Conservation (phyloP, 805 yeast species). For the Ogataea methanolica region DNA sequence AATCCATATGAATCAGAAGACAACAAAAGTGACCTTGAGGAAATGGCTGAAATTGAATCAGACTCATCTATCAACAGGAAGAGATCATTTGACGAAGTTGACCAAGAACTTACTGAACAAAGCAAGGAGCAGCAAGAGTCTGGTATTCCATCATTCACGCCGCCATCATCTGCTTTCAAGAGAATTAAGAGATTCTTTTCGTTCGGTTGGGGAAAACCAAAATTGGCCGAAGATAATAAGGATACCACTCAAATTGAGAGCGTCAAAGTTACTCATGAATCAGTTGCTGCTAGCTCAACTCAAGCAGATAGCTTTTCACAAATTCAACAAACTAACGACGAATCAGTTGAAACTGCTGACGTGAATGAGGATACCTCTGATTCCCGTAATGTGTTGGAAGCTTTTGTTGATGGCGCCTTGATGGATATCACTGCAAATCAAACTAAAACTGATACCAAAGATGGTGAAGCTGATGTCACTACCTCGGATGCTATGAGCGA, state of each 20-base stretch:
- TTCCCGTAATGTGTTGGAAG: too few relatives aligned
- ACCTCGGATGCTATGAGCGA: not conserved
- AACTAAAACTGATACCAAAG: not conserved
- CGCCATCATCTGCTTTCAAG: not conserved
- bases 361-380: not conserved
- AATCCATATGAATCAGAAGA: slow-evolving; percentile 2
- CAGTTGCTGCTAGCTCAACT: not conserved
- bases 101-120: not conserved
- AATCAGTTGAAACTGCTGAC: not conserved
- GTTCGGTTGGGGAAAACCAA: not conserved
- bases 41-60: not conserved
- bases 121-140: not conserved
- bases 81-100: slow-evolving; percentile 4
- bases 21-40: not conserved
- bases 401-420: not conserved
- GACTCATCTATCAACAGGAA: not conserved
- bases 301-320: not conserved
- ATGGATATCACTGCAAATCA: not conserved
- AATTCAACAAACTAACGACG: not conserved
- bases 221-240: not conserved
- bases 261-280: too few relatives aligned
- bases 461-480: not conserved
- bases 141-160: not conserved
- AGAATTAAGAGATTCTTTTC: not conserved
- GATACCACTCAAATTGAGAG: not conserved